phyloP scores from a whole-genome alignment of 805 yeast genomes.

The Blastobotrys parvus region DNA sequence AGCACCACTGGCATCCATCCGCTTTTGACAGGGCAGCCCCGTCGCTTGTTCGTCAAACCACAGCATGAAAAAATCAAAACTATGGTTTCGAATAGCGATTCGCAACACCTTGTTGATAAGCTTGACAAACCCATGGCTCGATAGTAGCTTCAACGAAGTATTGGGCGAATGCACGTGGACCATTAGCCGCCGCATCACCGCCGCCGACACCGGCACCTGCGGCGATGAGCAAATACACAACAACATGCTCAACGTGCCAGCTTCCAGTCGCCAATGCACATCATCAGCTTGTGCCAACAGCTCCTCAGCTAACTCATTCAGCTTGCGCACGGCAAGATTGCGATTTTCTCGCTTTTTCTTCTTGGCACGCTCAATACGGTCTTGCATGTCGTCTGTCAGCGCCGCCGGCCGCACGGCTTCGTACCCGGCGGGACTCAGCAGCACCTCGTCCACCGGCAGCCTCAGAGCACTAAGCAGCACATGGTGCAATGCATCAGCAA shows the following conservation, averaged over 20 bases:
- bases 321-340: constrained; percentile 12
- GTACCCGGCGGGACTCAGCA: constrained; percentile 9
- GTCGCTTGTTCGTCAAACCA: constrained; percentile 32
- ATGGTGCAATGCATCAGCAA: constrained; percentile 46
- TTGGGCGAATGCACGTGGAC: constrained; percentile 35
- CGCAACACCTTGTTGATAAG: constrained; percentile 39
- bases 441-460: constrained; percentile 35
- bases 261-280: constrained; percentile 19
- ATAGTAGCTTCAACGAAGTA: constrained; percentile 55
- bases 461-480: constrained; percentile 34
- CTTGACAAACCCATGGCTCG: constrained; percentile 52
- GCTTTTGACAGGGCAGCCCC: constrained; percentile 30
- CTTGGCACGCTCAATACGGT: constrained; percentile 10
- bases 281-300: constrained; percentile 8
- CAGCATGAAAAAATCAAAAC: constrained; percentile 29
- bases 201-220: constrained; percentile 13
- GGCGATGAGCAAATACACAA: constrained; percentile 19
- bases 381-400: constrained; percentile 9
- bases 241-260: constrained; percentile 14
- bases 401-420: constrained; percentile 13
- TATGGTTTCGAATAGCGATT: constrained; percentile 41
- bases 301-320: constrained; percentile 8
- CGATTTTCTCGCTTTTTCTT: constrained; percentile 14
- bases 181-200: constrained; percentile 12
- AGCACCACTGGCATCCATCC: constrained; percentile 36